Conservation (phyloP, 176 grass and related monocot genomes). For the Leersia perrieri region DNA sequence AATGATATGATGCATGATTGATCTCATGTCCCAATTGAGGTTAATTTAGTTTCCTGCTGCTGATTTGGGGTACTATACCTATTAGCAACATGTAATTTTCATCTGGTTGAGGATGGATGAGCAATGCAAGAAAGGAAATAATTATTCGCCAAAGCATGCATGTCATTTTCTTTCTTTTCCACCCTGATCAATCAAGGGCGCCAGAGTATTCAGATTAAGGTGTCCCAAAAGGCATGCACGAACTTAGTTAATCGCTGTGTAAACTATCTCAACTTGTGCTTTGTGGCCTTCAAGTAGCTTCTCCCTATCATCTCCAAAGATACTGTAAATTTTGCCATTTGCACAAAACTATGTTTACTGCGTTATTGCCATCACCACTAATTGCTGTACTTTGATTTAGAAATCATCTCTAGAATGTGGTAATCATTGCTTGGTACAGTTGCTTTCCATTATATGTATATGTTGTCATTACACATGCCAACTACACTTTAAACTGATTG, state of each 20-base stretch:
- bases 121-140: neutral
- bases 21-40: neutral
- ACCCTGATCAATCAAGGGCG: neutral
- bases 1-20: neutral
- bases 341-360: neutral
- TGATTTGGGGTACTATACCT: neutral
- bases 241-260: neutral
- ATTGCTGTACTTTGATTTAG: neutral
- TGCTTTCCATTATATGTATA: neutral
- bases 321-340: neutral
- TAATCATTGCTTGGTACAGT: neutral
- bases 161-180: neutral
- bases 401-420: neutral
- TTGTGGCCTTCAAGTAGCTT: neutral
- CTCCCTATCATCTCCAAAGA: conserved; percentile 2
- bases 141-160: neutral
- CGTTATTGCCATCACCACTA: neutral
- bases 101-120: neutral
- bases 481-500: neutral
- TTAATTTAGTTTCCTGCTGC: conserved; percentile 2
- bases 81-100: neutral
- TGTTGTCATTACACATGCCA: neutral
- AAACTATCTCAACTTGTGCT: neutral
- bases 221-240: neutral
- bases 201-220: neutral